Evolutionary conservation across 352 stramenopile genomes (phyloP).

Genomic region (Phytophthora palmivora): DNA sequence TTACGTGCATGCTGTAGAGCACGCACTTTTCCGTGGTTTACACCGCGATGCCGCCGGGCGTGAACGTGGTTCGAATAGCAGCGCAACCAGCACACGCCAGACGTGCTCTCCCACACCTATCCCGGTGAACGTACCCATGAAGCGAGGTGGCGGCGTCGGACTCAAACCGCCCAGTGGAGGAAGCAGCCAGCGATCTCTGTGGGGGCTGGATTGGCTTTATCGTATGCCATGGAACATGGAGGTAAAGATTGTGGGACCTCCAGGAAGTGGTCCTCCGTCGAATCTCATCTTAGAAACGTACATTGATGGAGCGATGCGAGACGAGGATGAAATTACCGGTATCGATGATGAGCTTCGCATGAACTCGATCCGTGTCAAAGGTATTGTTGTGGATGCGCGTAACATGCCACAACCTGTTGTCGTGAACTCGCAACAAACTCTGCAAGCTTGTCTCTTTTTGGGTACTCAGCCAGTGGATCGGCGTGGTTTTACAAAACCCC

Average conservation of each 20-base stretch:
- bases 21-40: slow-evolving; percentile 81
- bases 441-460: slow-evolving; percentile 88
- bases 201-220: slow-evolving; percentile 90
- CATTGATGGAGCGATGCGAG: slow-evolving; percentile 81
- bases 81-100: slow-evolving; percentile 44
- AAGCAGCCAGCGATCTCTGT: slow-evolving; percentile 74
- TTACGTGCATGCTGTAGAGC: slow-evolving; percentile 86
- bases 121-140: slow-evolving; percentile 85
- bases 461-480: slow-evolving; percentile 88
- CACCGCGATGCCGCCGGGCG: slow-evolving; percentile 80
- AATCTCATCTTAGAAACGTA: slow-evolving; percentile 90
- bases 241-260: slow-evolving; percentile 89
- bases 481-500: slow-evolving; percentile 85
- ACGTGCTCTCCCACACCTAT: slow-evolving; percentile 80
- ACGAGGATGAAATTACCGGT: slow-evolving; percentile 74
- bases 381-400: slow-evolving; percentile 87
- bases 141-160: slow-evolving; percentile 68
- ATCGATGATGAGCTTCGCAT: slow-evolving; percentile 86
- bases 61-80: slow-evolving; percentile 50
- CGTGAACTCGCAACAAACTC: slow-evolving; percentile 88
- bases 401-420: slow-evolving; percentile 89
- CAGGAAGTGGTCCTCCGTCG: slow-evolving; percentile 83
- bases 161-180: slow-evolving; percentile 56
- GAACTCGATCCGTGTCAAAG: slow-evolving; percentile 90
- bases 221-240: slow-evolving; percentile 94